These are phyloP conservation scores for Knoxia roxburghii DNA, from an alignment of 257 asterid genomes.

Conservation along the genomic window DNA sequence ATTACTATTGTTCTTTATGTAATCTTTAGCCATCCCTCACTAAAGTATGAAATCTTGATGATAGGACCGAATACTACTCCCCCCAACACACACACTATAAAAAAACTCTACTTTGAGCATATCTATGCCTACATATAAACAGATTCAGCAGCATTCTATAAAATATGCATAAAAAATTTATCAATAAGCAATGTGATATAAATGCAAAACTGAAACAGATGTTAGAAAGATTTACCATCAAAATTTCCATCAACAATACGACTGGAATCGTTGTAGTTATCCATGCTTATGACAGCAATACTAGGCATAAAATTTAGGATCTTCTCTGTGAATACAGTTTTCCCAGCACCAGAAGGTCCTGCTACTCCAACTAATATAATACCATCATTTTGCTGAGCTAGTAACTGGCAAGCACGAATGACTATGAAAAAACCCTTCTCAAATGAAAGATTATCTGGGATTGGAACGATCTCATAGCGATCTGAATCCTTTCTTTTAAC, in stretches of 20 bases:
- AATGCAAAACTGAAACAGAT: background rate
- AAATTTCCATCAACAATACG: conserved; percentile 93
- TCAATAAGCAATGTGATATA: background rate
- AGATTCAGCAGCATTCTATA: background rate
- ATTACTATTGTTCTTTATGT: background rate
- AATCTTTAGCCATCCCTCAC: background rate
- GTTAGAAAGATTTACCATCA: conserved; percentile 51
- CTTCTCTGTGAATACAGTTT: conserved; percentile 87
- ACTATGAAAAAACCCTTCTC: conserved; percentile 90
- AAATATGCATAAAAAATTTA: no score
- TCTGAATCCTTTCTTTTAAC: conserved; percentile 64
- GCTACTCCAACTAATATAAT: conserved; percentile 81
- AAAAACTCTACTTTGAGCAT: background rate
- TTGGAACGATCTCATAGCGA: conserved; percentile 80
- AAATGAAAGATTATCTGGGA: conserved; percentile 73
- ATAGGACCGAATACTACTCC: background rate
- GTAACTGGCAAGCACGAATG: conserved; percentile 85
- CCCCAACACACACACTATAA: background rate
- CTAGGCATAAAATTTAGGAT: conserved; percentile 79
- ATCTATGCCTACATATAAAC: background rate
- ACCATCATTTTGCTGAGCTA: conserved; percentile 90
- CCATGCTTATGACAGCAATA: conserved; percentile 83
- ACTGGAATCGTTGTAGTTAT: conserved; percentile 79
- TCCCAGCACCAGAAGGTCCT: conserved; percentile 98
- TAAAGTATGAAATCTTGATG: background rate